Evolutionary conservation across 805 yeast genomes (phyloP), one percentile per base, ranked within the genome.

Genomic region (Saccharomycopsis guyanensis): DNA sequence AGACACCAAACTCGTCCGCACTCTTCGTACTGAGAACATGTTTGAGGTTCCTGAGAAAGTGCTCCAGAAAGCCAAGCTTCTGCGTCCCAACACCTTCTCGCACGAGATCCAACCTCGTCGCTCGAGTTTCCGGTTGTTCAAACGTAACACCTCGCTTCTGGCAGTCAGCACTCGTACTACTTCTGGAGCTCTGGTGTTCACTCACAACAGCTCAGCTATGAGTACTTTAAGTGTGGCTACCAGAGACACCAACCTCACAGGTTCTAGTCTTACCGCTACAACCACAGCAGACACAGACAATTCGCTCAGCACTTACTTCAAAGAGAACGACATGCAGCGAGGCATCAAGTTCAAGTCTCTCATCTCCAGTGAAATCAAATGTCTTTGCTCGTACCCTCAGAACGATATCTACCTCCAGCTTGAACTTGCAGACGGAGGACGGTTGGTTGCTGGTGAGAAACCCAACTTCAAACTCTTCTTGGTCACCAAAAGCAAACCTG

Each of bases 391-490:
- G n/a, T 38, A 38, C 25, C 43, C 43, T 20, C 16, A 33, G 16
- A 40, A 16, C 23, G 19, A 15, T 8, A 29, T 40, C 10, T 40
- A 40, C 19, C 12, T 40, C n/a, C 43, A 40, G 22, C 25, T 40
- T 23, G 43, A 40, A 40, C n/a, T 23, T 16, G 19, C 29, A 10
- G 23, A 40, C 12, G 37, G 37, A 10, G 43, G 43, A 5, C 18
- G 36, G 23, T 15, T 40, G 13, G 22, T 27, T 56, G 16, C 72
- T 67, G 52, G 60, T 72, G 10, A 56, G 55, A 2, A 39, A 49
- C 15, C 49, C 56, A 44, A 53, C 20, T 43, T 49, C 41, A 34
- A 22, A 19, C 18, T 42, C 6, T 43, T 33, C 18, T 16, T 25
- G 16, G 18, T 40, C 10, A 10, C 27, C 19, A 15, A 35, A 12